Conservation (phyloP, 164 flowering plant genomes). For the Magnolia kwangsiensis region DNA sequence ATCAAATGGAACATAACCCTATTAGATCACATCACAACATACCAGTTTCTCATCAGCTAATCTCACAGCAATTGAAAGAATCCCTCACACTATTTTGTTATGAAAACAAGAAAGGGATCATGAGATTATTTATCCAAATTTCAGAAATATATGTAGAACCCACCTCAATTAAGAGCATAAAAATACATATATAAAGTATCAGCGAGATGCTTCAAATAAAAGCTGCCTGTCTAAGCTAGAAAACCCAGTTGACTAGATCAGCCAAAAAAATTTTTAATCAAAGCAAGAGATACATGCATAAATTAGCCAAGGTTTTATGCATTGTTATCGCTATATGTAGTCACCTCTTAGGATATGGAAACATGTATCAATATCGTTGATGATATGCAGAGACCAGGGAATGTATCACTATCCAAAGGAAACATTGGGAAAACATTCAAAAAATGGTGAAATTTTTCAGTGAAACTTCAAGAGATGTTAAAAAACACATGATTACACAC, state of each 20-base stretch:
- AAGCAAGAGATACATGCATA: neutral
- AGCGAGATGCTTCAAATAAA: neutral
- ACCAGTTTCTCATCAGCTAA: neutral
- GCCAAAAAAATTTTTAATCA: neutral
- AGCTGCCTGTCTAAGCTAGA: neutral
- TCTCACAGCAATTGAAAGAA: neutral
- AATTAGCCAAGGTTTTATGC: no score
- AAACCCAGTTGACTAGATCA: neutral
- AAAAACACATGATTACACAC: no score
- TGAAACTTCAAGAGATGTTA: no score
- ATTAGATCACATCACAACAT: conserved; percentile 6
- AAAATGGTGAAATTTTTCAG: no score
- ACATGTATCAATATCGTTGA: no score
- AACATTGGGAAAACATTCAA: no score
- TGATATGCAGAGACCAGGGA: no score
- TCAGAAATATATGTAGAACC: neutral
- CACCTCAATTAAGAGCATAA: neutral
- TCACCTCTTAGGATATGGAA: no score
- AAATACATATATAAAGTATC: no score
- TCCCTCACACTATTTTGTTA: neutral
- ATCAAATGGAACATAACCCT: conserved; percentile 9
- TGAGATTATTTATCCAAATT: neutral
- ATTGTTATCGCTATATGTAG: no score
- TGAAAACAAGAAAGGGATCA: neutral
- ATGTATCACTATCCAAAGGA: no score